Percentiles rank a stretch among this genome's conserved stretches.
phyloP scores from a whole-genome alignment of 495 filamentous ascomycete species.

The Penicillium waksmanii region DNA sequence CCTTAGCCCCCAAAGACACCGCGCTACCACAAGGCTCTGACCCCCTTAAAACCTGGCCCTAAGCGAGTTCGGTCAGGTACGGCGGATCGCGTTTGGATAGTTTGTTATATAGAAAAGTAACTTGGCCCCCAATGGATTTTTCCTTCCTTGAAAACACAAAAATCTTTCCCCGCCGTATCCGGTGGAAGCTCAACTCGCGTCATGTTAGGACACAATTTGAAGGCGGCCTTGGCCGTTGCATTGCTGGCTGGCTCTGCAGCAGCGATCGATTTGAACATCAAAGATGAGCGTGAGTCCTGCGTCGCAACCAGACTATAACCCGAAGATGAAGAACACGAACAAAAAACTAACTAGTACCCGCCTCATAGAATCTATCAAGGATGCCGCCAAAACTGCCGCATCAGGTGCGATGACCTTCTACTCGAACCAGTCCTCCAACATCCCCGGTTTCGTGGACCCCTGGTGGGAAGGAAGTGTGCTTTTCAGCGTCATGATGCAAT shows the following conservation, averaged over 20 bases:
- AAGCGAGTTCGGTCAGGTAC: neutral
- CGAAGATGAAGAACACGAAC: neutral
- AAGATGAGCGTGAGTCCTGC: slow-evolving; percentile 1
- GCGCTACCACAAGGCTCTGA: neutral
- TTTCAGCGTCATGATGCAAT: slow-evolving; percentile 70
- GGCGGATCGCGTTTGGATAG: neutral
- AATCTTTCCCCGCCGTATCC: neutral
- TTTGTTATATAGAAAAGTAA: neutral
- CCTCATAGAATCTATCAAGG: slow-evolving; percentile 63
- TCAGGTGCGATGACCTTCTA: slow-evolving; percentile 70
- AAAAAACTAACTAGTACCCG: neutral
- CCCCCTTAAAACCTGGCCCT: neutral
- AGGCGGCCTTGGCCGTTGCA: neutral
- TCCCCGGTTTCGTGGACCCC: slow-evolving; percentile 52
- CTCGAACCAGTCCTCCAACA: slow-evolving; percentile 58
- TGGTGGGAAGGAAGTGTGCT: slow-evolving; percentile 76
- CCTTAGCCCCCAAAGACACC: neutral
- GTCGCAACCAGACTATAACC: neutral
- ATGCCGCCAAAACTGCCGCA: slow-evolving; percentile 58
- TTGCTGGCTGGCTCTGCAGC: slow-evolving; percentile 2
- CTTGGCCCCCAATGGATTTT: neutral
- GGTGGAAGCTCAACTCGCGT: neutral
- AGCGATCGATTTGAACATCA: slow-evolving; percentile 2
- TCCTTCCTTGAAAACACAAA: neutral
- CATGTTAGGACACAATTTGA: neutral